Evolutionary conservation across 2,329 filamentous ascomycete species (phyloP).

Genomic region (Aspergillus fijiensis): DNA sequence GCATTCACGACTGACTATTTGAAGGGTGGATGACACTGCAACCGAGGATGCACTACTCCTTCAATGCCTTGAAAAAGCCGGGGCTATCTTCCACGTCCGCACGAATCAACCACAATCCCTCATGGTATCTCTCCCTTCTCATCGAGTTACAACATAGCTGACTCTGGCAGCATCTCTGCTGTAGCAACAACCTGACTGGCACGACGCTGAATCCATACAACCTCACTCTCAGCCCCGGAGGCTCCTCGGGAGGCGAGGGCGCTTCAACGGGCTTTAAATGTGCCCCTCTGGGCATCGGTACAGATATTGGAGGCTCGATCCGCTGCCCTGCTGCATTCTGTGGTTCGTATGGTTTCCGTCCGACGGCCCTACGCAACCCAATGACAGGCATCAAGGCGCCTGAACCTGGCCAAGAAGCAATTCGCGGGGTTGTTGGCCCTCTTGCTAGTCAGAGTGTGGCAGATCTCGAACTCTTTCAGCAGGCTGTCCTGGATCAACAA

Average conservation of each 20-base stretch:
- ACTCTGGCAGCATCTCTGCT: constrained; percentile 33
- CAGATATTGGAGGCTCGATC: constrained; percentile 51
- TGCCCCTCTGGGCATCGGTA: constrained; percentile 46
- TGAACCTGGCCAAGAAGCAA: constrained; percentile 37
- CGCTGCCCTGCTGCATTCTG: constrained; percentile 47
- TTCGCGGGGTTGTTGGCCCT: constrained; percentile 36
- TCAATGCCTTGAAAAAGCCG: constrained; percentile 35
- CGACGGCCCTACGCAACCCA: constrained; percentile 39
- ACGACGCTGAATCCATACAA: constrained; percentile 44
- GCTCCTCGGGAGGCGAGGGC: constrained; percentile 48
- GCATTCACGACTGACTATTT: neutral
- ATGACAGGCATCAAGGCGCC: constrained; percentile 29
- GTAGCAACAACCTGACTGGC: constrained; percentile 44
- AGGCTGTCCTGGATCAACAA: constrained; percentile 38
- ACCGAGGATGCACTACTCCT: constrained; percentile 37
- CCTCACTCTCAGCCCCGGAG: constrained; percentile 41
- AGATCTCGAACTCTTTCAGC: constrained; percentile 41
- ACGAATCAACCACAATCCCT: constrained; percentile 46
- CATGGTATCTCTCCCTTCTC: constrained; percentile 29
- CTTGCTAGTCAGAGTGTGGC: constrained; percentile 28
- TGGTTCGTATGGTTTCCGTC: constrained; percentile 46
- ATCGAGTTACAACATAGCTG: neutral
- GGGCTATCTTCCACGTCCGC: constrained; percentile 46
- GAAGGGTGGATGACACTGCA: constrained; percentile 37
- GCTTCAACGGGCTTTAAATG: constrained; percentile 44